Evolutionary conservation across 805 yeast species (phyloP).

Genomic region (Tetrapisispora phaffii): DNA sequence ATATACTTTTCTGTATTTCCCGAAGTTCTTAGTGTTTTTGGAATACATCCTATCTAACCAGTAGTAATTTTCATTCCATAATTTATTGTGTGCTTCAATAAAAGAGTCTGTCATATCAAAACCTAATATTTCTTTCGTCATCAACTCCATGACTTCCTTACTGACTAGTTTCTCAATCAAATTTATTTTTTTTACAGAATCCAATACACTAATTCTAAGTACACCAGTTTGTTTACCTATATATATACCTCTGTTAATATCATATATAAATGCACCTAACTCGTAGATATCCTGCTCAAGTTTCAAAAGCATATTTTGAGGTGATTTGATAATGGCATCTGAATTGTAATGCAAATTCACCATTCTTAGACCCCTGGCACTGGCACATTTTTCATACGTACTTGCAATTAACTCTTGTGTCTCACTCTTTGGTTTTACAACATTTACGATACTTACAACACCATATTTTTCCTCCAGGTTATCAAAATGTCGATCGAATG

Average conservation of each 20-base stretch:
- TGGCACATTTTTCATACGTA: slow-evolving; percentile 49
- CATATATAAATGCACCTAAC: slow-evolving; percentile 78
- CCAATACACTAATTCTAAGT: slow-evolving; percentile 80
- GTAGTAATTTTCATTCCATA: slow-evolving; percentile 93
- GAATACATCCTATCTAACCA: slow-evolving; percentile 71
- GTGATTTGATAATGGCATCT: slow-evolving; percentile 30
- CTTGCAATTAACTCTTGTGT: slow-evolving; percentile 55
- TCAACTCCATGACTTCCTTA: slow-evolving; percentile 45
- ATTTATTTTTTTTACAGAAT: slow-evolving; percentile 81
- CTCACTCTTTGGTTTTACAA: slow-evolving; percentile 56
- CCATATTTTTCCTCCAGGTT: slow-evolving; percentile 67
- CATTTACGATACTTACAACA: slow-evolving; percentile 70
- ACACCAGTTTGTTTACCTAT: slow-evolving; percentile 83
- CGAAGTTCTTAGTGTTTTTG: slow-evolving; percentile 25
- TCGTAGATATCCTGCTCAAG: slow-evolving; percentile 59
- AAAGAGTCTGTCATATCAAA: slow-evolving; percentile 36
- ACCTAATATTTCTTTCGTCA: slow-evolving; percentile 35
- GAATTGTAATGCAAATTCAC: slow-evolving; percentile 32
- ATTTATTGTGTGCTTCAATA: slow-evolving; percentile 56
- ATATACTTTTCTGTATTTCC: slow-evolving; percentile 23
- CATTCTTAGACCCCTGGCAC: slow-evolving; percentile 24
- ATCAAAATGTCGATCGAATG: slow-evolving; percentile 75
- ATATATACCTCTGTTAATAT: slow-evolving; percentile 46
- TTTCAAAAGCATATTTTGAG: slow-evolving; percentile 38
- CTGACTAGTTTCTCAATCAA: slow-evolving; percentile 63